Evolutionary conservation across 2,329 filamentous ascomycete genomes (phyloP), one percentile per base, ranked within the genome.

Genomic region (Sarocladium strictum): DNA sequence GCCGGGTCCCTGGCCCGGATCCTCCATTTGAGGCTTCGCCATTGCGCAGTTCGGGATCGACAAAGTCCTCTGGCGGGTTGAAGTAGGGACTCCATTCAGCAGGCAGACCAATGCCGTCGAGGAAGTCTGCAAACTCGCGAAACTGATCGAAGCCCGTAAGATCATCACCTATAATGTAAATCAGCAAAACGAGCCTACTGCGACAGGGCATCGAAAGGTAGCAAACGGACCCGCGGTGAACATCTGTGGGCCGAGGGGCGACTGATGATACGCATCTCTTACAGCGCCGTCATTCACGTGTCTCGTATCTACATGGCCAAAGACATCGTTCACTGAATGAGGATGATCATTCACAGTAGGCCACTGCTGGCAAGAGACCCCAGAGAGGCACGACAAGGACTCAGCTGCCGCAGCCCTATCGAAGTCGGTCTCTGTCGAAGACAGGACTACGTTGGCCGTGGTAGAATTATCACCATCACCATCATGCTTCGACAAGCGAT

Each of bases 21-120:
- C 50, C 33, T 7, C 50, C 29, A 27, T 53, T 53, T 5, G 50
- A 17, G 7, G 50, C 19, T 7, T 57, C 53, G 12, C 55, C 53
- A 32, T 60, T 58, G 27, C 56, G 51, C 33, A 61, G 37, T 3
- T 54, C 53, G n/a, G 62, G 55, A 33, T 66, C 64, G 2, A 63
- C 24, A 7, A 60, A 41, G 2, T 62, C 59, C 3, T 64, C 55
- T 15, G 62, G 62, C 4, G 62, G 61, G 11, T 69, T 58, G 41
- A 72, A 67, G 54, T 69, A 70, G 0, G 69, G 69, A 49, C 68
- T 69, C 69, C 69, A 71, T 59, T 71, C 68, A 1, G 69, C 65
- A 3, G 69, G 67, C 11, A 72, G 58, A 0, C 69, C 68, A 3
- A 71, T 63, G 2, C 69, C 68, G 5, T 70, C 69, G 2, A 72